phyloP scores from a whole-genome alignment of 768 basidiomycete genomes.

The Psilocybe subaeruginosa region DNA sequence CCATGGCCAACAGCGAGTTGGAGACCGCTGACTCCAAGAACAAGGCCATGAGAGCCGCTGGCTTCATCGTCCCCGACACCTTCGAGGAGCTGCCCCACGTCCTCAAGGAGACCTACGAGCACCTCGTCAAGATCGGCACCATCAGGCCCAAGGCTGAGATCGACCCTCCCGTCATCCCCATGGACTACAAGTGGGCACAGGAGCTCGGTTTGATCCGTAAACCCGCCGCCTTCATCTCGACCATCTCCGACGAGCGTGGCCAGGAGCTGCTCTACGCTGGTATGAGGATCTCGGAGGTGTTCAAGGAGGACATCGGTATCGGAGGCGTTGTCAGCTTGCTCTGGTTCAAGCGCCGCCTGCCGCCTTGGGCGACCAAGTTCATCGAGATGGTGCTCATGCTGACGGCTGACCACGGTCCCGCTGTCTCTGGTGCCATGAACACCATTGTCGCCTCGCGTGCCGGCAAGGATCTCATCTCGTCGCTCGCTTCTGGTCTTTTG shows the following conservation, averaged over 20 bases:
- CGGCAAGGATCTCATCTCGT: constrained; percentile 98
- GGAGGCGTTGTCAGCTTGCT: constrained; percentile 95
- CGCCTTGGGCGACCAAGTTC: constrained; percentile 95
- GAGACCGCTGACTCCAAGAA: constrained; percentile 99
- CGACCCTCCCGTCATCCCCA: constrained; percentile 96
- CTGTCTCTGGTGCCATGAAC: constrained; percentile 99
- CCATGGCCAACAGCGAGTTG: constrained; percentile 95
- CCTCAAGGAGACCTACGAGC: constrained; percentile 83
- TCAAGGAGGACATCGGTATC: constrained; percentile 95
- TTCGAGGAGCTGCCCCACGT: constrained; percentile 94
- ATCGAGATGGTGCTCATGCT: constrained; percentile 99
- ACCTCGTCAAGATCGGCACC: constrained; percentile 68
- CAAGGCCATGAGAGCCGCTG: constrained; percentile 89
- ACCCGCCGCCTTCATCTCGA: constrained; percentile 98
- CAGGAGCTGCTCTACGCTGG: constrained; percentile 98
- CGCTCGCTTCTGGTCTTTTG: constrained; percentile 92
- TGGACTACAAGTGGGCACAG: constrained; percentile 99
- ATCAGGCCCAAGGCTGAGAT: constrained; percentile 77
- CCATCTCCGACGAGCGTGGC: constrained; percentile 98
- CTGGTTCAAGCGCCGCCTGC: constrained; percentile 98
- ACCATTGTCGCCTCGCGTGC: constrained; percentile 98
- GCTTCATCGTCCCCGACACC: constrained; percentile 95
- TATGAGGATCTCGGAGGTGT: constrained; percentile 98
- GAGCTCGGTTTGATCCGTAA: constrained; percentile 98
- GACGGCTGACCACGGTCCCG: constrained; percentile 97